These are phyloP conservation scores for Limonomyces culmigenus DNA, from an alignment of 1,284 basidiomycete species.

Conservation along the genomic window DNA sequence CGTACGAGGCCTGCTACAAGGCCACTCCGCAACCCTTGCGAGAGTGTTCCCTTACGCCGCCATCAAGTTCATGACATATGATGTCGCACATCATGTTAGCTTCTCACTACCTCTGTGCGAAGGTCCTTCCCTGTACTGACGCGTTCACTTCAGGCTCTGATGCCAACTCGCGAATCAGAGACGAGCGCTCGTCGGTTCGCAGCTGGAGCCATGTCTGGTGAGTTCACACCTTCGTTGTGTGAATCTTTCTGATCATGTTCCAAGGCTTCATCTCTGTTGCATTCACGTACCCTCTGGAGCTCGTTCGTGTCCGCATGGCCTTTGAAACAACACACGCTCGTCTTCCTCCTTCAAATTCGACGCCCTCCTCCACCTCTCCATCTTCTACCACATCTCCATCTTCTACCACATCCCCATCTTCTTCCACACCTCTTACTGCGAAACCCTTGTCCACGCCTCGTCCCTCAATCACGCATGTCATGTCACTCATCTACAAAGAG, in stretches of 20 bases:
- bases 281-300: constrained; percentile 88
- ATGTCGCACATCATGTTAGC: constrained; percentile 65
- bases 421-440: constrained; percentile 1
- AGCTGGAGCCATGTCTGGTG: constrained; percentile 81
- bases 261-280: constrained; percentile 84
- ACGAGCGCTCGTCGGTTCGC: constrained; percentile 75
- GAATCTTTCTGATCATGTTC: no score
- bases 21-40: constrained; percentile 81
- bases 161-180: constrained; percentile 69
- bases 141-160: constrained; percentile 33
- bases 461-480: constrained; percentile 44
- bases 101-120: background rate
- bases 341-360: background rate
- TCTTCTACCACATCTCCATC: no score
- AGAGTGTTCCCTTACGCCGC: constrained; percentile 92
- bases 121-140: background rate
- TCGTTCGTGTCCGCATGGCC: constrained; percentile 91
- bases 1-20: constrained; percentile 76
- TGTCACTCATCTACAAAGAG: constrained; percentile 59
- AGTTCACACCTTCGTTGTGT: no score
- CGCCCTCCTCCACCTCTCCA: no score
- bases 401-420: constrained; percentile 10
- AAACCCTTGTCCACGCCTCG: constrained; percentile 17
- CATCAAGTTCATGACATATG: constrained; percentile 97
- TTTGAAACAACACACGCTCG: constrained; percentile 47